Conservation (phyloP, 2,329 filamentous ascomycete genomes). For the Botrytis fabae region DNA sequence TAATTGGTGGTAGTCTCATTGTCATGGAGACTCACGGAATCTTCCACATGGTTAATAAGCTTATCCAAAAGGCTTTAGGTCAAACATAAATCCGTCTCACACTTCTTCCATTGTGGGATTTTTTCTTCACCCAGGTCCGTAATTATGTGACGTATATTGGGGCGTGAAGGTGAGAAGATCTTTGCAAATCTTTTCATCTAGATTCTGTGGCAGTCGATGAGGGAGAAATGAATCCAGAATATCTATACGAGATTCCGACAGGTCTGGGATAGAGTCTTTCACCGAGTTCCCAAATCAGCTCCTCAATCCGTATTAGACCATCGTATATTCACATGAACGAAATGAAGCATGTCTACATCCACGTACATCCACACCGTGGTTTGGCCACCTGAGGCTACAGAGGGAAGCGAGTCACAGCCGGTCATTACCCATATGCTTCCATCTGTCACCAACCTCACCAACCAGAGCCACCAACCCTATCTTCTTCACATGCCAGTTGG, state of each 20-base stretch:
- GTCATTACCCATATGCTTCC: not conserved
- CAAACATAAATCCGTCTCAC: not conserved
- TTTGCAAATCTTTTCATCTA: not conserved
- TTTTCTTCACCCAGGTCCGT: not conserved
- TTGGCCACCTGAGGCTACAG: not conserved
- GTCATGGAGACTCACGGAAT: not conserved
- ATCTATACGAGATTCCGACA: not conserved
- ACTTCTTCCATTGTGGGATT: not conserved
- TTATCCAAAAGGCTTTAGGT: not conserved
- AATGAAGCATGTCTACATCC: not conserved
- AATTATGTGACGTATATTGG: not conserved
- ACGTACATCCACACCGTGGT: not conserved
- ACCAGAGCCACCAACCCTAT: not conserved
- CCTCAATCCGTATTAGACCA: not conserved
- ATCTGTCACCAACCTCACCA: not conserved
- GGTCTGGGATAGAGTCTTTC: not conserved
- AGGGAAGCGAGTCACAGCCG: not conserved
- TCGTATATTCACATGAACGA: not conserved
- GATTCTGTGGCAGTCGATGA: not conserved
- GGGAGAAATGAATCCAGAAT: not conserved
- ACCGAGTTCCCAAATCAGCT: slow-evolving; percentile 1
- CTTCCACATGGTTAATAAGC: not conserved
- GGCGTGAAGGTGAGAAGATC: not conserved
- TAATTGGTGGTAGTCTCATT: not conserved
- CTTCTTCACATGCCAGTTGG: not conserved